Evolutionary conservation across 1,284 basidiomycete species (phyloP).

Genomic region (Malassezia equina): DNA sequence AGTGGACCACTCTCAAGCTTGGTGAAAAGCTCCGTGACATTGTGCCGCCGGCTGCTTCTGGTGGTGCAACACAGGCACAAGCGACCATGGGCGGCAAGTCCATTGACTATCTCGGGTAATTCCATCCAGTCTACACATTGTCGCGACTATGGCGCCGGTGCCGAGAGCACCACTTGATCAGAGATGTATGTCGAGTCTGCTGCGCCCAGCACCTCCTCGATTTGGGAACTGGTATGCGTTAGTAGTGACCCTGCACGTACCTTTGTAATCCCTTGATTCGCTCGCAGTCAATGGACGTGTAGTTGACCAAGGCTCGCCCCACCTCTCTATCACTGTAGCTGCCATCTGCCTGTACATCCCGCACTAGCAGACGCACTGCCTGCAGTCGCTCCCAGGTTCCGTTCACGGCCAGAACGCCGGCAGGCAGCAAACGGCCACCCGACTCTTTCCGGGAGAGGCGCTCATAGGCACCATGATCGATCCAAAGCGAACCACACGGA

Average conservation of each 20-base stretch:
- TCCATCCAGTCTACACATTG: background rate
- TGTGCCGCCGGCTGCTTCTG: constrained; percentile 31
- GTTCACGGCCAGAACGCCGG: constrained; percentile 73
- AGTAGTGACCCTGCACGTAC: constrained; percentile 2
- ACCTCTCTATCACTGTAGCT: constrained; percentile 56
- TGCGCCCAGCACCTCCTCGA: constrained; percentile 73
- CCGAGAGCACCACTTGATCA: constrained; percentile 52
- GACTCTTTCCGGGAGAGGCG: constrained; percentile 74
- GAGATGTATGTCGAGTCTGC: constrained; percentile 93
- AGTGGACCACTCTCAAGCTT: constrained; percentile 70
- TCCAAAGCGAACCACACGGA: constrained; percentile 74
- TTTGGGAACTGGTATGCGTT: constrained; percentile 59
- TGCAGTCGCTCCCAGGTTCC: constrained; percentile 88
- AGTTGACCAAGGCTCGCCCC: constrained; percentile 85
- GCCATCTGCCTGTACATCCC: background rate
- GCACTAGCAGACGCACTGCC: constrained; percentile 72
- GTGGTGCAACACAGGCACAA: constrained; percentile 17
- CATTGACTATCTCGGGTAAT: constrained; percentile 15
- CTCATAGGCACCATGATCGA: constrained; percentile 76
- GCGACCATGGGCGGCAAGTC: constrained; percentile 16
- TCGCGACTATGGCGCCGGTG: background rate
- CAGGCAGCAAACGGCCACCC: constrained; percentile 79
- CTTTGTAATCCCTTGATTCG: constrained; percentile 63
- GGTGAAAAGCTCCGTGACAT: constrained; percentile 56
- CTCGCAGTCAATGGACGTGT: constrained; percentile 83